Conservation (phyloP, 2,329 filamentous ascomycete species). For the Simplicillium sp. region DNA sequence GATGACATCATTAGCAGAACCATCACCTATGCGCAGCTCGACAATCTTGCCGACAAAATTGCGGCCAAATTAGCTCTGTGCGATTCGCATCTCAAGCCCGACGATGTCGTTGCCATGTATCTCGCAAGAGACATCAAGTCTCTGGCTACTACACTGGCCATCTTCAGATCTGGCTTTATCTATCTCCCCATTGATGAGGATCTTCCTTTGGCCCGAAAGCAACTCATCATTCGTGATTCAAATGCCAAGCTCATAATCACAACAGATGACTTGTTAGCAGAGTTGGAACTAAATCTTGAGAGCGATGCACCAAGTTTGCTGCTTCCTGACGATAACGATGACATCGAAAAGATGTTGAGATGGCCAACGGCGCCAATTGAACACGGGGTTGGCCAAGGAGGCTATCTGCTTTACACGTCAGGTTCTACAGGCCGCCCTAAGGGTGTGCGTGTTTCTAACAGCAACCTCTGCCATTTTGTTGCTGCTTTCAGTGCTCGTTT, state of each 20-base stretch:
- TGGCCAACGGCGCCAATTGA: background rate
- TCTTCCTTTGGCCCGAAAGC: conserved; percentile 47
- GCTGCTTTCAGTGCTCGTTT: conserved; percentile 2
- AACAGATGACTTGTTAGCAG: conserved; percentile 16
- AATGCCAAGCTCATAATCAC: conserved; percentile 38
- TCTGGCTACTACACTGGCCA: conserved; percentile 53
- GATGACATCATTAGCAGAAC: conserved; percentile 24
- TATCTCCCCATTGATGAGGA: conserved; percentile 55
- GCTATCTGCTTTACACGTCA: conserved; percentile 58
- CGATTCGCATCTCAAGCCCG: conserved; percentile 28
- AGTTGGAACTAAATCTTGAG: conserved; percentile 4
- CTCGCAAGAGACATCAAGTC: conserved; percentile 57
- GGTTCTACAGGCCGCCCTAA: conserved; percentile 58
- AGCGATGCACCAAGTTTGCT: conserved; percentile 4
- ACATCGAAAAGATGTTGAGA: conserved; percentile 3
- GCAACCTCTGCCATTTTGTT: conserved; percentile 29
- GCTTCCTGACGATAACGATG: conserved; percentile 5
- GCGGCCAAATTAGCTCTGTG: conserved; percentile 24
- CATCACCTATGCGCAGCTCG: conserved; percentile 52
- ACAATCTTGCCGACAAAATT: conserved; percentile 45
- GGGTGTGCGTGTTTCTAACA: conserved; percentile 52
- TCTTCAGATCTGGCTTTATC: conserved; percentile 52
- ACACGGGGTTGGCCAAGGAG: conserved; percentile 22
- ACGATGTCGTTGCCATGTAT: conserved; percentile 47
- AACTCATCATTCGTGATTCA: conserved; percentile 53